Percentiles rank a stretch among this genome's conserved stretches.
phyloP scores from a whole-genome alignment of 1,139 yeast species.

The Magnusiomyces paraingens region DNA sequence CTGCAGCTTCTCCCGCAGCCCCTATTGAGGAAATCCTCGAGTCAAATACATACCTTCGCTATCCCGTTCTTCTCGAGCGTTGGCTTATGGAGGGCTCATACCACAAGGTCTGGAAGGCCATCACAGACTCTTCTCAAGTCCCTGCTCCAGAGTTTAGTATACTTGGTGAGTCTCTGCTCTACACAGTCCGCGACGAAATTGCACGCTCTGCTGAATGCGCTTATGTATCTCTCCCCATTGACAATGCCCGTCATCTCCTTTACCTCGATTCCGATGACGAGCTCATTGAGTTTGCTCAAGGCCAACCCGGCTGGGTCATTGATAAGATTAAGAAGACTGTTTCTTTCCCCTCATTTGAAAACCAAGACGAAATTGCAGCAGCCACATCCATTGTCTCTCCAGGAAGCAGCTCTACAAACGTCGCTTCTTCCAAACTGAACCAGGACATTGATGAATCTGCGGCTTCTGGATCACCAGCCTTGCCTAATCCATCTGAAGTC shows the following conservation, averaged over 20 bases:
- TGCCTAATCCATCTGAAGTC: slow-evolving; percentile 28
- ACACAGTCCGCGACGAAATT: slow-evolving; percentile 78
- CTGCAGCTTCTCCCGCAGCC: not conserved
- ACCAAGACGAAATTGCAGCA: slow-evolving; percentile 8
- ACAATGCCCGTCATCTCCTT: slow-evolving; percentile 74
- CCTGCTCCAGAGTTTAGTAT: slow-evolving; percentile 43
- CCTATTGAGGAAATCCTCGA: slow-evolving; percentile 40
- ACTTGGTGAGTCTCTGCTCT: slow-evolving; percentile 47
- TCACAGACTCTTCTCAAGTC: slow-evolving; percentile 42
- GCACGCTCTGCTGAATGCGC: slow-evolving; percentile 82
- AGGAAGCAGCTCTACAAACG: slow-evolving; percentile 1
- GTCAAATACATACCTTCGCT: slow-evolving; percentile 54
- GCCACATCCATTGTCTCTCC: slow-evolving; percentile 1
- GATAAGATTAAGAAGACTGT: slow-evolving; percentile 44
- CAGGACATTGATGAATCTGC: slow-evolving; percentile 27
- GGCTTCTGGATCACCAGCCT: no score
- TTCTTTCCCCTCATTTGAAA: slow-evolving; percentile 47
- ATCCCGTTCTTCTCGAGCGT: slow-evolving; percentile 84
- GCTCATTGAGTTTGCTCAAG: slow-evolving; percentile 53
- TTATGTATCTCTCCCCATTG: slow-evolving; percentile 66
- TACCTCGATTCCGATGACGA: slow-evolving; percentile 67
- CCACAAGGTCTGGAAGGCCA: slow-evolving; percentile 82
- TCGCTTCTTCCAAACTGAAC: slow-evolving; percentile 17
- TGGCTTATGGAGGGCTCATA: slow-evolving; percentile 97
- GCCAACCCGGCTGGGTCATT: slow-evolving; percentile 52